Evolutionary conservation across 306 rosid species (phyloP).

Genomic region (Quercus robur): DNA sequence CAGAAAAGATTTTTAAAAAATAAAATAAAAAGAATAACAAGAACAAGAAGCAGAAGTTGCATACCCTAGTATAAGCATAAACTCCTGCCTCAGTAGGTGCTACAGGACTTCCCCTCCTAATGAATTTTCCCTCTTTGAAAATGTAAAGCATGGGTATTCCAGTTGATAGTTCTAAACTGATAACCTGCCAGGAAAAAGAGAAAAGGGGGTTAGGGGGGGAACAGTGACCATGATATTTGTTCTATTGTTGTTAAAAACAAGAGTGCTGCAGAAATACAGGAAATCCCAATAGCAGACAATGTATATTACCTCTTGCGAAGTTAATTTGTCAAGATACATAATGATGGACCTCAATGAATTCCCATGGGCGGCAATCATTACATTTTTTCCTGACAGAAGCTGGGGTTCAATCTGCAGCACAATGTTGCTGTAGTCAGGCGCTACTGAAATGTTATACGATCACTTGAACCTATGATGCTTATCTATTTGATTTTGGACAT

Average conservation of each 20-base stretch:
- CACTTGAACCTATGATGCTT: background rate
- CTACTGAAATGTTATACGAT: slow-evolving; percentile 12
- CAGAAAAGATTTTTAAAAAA: background rate
- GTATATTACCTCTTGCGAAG: slow-evolving; percentile 83
- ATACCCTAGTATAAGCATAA: slow-evolving; percentile 90
- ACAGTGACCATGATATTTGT: background rate
- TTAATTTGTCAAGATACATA: slow-evolving; percentile 94
- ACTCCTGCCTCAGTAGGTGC: slow-evolving; percentile 95
- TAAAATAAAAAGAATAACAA: too few relatives aligned
- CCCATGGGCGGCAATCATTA: slow-evolving; percentile 98
- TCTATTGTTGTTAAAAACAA: background rate
- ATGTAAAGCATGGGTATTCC: slow-evolving; percentile 99
- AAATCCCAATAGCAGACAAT: slow-evolving; percentile 3
- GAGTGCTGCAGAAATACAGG: background rate
- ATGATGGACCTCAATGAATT: slow-evolving; percentile 96
- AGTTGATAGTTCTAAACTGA: slow-evolving; percentile 90
- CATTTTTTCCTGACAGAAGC: slow-evolving; percentile 86
- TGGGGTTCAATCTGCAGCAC: slow-evolving; percentile 82
- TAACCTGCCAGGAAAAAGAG: slow-evolving; percentile 54
- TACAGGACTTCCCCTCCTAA: slow-evolving; percentile 91
- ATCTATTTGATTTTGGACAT: background rate
- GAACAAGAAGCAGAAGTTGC: slow-evolving; percentile 4
- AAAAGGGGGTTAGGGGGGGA: background rate
- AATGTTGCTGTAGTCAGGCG: slow-evolving; percentile 28
- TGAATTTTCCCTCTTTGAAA: slow-evolving; percentile 84